Evolutionary conservation across 2,329 filamentous ascomycete species (phyloP), one percentile per base, ranked within the genome.

Genomic region (Colletotrichum simmondsii): DNA sequence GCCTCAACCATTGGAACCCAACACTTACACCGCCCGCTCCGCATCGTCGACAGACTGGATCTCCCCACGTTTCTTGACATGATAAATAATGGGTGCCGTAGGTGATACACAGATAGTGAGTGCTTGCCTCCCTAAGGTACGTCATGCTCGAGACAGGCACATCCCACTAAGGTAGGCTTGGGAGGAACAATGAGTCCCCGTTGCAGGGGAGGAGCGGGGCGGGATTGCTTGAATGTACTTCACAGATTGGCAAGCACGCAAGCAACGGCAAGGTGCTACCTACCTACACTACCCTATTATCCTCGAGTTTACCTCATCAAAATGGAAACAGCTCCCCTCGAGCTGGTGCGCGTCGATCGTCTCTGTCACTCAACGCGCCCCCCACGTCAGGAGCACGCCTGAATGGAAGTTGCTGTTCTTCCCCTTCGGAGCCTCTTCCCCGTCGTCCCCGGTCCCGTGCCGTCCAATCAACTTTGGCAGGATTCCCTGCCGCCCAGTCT

Each of bases 21-120:
- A 73, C 66, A 71, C 46, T 73, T 71, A 73, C 67, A 61, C 67
- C 66, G 71, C 61, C 56, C 37, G 53, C 42, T 37, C 28, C 58
- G 66, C 67, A 53, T 62, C 35, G 24, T 42, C 37, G 42, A 58
- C 58, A 28, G 59, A 64, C 58, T 32, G 53, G 57, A 58, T 58
- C 65, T 54, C 59, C 65, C 10, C 37, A 14, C 32, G 52, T 53
- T 37, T 64, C 65, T 54, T 61, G 56, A 46, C 28, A 26, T 32
- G 30, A 46, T 60, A 52, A 59, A 58, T 63, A 58, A 12, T 5
- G 30, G 10, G 30, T 32, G 30, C 30, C 30, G 32, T 35, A 65
- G 42, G 53, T 52, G 52, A 53, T 54, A 58, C 58, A 12, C 53
- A 68, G 58, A 32, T 30, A 11, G 19, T 49, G 7, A 8, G 5